phyloP scores from a whole-genome alignment of 2,329 filamentous ascomycete species.

The Aureobasidium sp. region DNA sequence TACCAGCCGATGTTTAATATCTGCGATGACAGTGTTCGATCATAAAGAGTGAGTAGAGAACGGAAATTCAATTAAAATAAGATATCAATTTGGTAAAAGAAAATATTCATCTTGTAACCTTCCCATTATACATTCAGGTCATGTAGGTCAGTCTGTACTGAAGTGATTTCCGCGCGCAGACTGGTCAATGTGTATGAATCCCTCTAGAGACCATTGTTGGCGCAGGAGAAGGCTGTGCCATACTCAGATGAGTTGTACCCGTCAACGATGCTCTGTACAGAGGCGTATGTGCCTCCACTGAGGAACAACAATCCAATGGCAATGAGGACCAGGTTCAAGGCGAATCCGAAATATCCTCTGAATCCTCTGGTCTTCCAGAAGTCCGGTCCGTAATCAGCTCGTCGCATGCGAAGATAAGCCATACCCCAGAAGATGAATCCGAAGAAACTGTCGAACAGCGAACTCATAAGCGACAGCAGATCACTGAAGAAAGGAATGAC shows the following conservation, averaged over 20 bases:
- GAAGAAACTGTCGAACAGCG: conserved; percentile 86
- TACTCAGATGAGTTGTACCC: conserved; percentile 61
- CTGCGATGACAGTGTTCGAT: not conserved
- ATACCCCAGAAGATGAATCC: conserved; percentile 94
- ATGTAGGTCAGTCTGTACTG: not conserved
- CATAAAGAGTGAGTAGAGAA: not conserved
- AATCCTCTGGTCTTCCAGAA: conserved; percentile 50
- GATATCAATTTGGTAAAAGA: conserved; percentile 8
- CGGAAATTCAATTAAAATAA: not conserved
- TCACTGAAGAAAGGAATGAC: conserved; percentile 65
- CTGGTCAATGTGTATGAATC: not conserved
- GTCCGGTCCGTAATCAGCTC: conserved; percentile 52
- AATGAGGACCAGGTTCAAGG: conserved; percentile 67
- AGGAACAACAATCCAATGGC: conserved; percentile 73
- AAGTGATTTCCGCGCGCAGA: not conserved
- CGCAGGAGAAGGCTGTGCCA: conserved; percentile 67
- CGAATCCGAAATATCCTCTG: conserved; percentile 47
- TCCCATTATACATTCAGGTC: not conserved
- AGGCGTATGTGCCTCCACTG: conserved; percentile 68
- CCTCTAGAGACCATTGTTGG: conserved; percentile 49
- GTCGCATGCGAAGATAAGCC: conserved; percentile 70
- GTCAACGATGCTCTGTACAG: conserved; percentile 65
- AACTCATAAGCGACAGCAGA: conserved; percentile 66
- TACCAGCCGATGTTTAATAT: no score
- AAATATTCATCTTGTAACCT: not conserved